Evolutionary conservation across 2,329 filamentous ascomycete species (phyloP).

Genomic region (Fusarium burgessii): DNA sequence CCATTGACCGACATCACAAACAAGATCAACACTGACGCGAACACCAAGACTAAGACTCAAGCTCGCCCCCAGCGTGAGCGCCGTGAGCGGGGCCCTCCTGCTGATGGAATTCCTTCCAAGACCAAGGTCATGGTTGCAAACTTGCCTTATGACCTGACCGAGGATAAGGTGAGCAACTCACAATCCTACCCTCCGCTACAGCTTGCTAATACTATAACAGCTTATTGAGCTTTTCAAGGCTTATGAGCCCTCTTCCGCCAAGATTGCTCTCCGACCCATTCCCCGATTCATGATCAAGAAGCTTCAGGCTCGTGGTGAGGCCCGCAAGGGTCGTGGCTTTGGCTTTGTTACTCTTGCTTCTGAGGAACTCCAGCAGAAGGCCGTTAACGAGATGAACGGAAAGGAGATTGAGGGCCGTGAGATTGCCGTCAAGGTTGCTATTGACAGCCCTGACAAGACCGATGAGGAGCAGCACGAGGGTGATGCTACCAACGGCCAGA

Average conservation of each 20-base stretch:
- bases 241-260: slow-evolving; percentile 93
- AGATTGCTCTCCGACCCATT: slow-evolving; percentile 98
- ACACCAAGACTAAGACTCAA: slow-evolving; percentile 69
- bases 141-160: slow-evolving; percentile 96
- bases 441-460: slow-evolving; percentile 98
- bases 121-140: slow-evolving; percentile 99
- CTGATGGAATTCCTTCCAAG: slow-evolving; percentile 98
- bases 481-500: slow-evolving; percentile 59
- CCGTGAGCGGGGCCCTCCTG: slow-evolving; percentile 90
- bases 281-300: slow-evolving; percentile 99
- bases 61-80: slow-evolving; percentile 69
- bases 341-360: slow-evolving; percentile 96
- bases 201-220: slow-evolving; percentile 61
- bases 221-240: slow-evolving; percentile 96
- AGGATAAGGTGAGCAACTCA: slow-evolving; percentile 82
- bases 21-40: slow-evolving; percentile 67
- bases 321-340: slow-evolving; percentile 98
- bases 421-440: slow-evolving; percentile 99
- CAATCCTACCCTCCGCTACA: not conserved
- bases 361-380: slow-evolving; percentile 97
- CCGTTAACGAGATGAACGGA: slow-evolving; percentile 97
- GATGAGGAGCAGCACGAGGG: slow-evolving; percentile 77
- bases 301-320: slow-evolving; percentile 96
- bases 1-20: slow-evolving; percentile 73
- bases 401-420: slow-evolving; percentile 99